These are phyloP conservation scores for Juncus inflexus DNA, from an alignment of 176 grass and related monocot genomes.

Conservation along the genomic window DNA sequence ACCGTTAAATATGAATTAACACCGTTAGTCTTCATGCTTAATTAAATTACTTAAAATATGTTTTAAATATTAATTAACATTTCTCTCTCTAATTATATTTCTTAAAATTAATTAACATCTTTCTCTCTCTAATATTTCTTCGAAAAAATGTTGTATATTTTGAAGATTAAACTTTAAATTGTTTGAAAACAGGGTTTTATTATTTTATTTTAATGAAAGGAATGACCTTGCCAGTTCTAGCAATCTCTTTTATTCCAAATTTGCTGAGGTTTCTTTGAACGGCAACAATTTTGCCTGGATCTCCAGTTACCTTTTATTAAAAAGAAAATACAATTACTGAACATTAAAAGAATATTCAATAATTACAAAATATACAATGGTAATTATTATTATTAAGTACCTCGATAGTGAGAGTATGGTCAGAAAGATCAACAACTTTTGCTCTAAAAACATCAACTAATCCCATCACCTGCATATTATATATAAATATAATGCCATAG, in stretches of 20 bases:
- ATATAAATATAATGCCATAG: slow-evolving; percentile 11
- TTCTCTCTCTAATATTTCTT: background rate
- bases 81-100: too few relatives aligned
- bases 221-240: slow-evolving; percentile 70
- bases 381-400: slow-evolving; percentile 26
- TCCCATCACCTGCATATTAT: slow-evolving; percentile 53
- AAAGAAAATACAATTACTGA: slow-evolving; percentile 2
- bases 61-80: too few relatives aligned
- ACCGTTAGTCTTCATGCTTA: too few relatives aligned
- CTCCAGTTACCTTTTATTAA: slow-evolving; percentile 54
- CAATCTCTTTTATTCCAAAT: slow-evolving; percentile 75
- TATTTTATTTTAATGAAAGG: background rate
- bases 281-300: slow-evolving; percentile 69
- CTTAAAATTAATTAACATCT: too few relatives aligned
- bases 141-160: too few relatives aligned
- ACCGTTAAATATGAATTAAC: too few relatives aligned
- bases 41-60: too few relatives aligned
- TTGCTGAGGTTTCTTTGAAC: slow-evolving; percentile 50
- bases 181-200: slow-evolving; percentile 2
- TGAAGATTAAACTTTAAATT: slow-evolving; percentile 1
- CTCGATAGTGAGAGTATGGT: slow-evolving; percentile 53
- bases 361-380: slow-evolving; percentile 5
- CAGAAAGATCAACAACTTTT: slow-evolving; percentile 64
- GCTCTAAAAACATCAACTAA: slow-evolving; percentile 65
- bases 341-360: background rate